Evolutionary conservation across 345 rosid species (phyloP).

Genomic region (Arabidopsis arenosa): DNA sequence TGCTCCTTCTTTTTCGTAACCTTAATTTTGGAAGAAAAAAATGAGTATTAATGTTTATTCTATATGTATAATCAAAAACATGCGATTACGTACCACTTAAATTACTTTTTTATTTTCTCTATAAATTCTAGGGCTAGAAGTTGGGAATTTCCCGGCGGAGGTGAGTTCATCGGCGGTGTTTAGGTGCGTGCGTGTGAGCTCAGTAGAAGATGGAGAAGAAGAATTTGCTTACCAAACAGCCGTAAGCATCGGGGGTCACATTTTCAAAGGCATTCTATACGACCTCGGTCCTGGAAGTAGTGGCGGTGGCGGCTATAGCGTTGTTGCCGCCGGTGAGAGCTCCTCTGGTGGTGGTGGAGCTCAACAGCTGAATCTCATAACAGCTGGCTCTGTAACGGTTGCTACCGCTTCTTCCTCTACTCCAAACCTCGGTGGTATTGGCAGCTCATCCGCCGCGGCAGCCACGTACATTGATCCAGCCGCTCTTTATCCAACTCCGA

Average conservation of each 20-base stretch:
- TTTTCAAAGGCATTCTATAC: conserved; percentile 72
- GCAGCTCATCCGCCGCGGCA: conserved; percentile 31
- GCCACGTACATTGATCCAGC: conserved; percentile 39
- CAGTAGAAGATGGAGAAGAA: conserved; percentile 54
- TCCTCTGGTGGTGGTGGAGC: conserved; percentile 43
- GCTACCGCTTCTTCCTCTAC: conserved; percentile 47
- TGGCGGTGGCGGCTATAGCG: conserved; percentile 27
- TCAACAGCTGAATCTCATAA: conserved; percentile 43
- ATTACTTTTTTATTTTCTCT: neutral
- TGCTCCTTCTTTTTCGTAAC: conserved; percentile 24
- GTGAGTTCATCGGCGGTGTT: conserved; percentile 61
- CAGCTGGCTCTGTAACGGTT: conserved; percentile 43
- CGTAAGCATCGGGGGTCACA: conserved; percentile 65
- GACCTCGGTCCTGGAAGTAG: conserved; percentile 58
- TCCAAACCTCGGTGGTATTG: conserved; percentile 43
- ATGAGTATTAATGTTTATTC: neutral
- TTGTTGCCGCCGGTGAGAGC: conserved; percentile 35
- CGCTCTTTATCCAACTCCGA: conserved; percentile 49
- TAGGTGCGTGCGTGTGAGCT: conserved; percentile 62
- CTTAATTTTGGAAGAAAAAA: conserved; percentile 13
- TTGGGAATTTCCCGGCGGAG: conserved; percentile 62
- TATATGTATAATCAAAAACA: conserved; percentile 6
- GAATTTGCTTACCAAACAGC: conserved; percentile 56
- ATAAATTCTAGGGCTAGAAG: conserved; percentile 58
- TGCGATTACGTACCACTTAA: conserved; percentile 1